Base-by-base conservation (phyloP, 225 moss, liverwort and hornwort genomes). In the Bryum argenteum region DNA sequence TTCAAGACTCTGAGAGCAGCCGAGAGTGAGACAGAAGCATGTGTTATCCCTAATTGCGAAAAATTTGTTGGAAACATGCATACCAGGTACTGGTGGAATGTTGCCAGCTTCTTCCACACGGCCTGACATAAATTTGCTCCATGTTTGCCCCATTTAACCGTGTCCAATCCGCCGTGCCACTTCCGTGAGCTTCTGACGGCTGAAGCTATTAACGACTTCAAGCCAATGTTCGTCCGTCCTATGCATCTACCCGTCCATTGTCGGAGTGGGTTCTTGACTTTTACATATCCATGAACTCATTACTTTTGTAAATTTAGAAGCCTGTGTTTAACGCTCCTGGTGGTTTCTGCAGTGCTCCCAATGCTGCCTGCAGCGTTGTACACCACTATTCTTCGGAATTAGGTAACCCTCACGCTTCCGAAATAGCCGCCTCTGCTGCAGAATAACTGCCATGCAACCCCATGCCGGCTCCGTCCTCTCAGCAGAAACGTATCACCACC, bases 131-230 rank as follows among this genome's bases (percentile, higher is more conserved):
- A 78, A 75, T 70, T 72, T 80, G 78, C 83, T 81, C 86, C 86
- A 83, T 78, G 69, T 69, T 73, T 83, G 86, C 19, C 86, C 86
- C 86, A 87, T 87, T 74, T 73, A 21, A 48, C 18, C n/a, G 62
- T 60, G 42, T 72, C 67, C 22, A 41, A 22, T n/a, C 20, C 43
- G 13, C 51, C 18, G 28, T 38, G 21, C 60, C 60, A 16, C 60
- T 60, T 38, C 19, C 40, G 38, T 65, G 68, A 79, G 20, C 15
- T 67, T 63, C 37, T 37, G 38, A 75, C 22, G 41, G 65, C 73
- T 61, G 50, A 64, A 52, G 66, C n/a, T 71, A 50, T 71, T 52
- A 62, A 60, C 11, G 22, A 33, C 67, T 52, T 42, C 43, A 77
- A 68, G 68, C 72, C 76, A 76, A 67, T 42, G 41, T 28, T 38